These are phyloP conservation scores for Mycena kentingensis DNA, from an alignment of 768 basidiomycete genomes.

Conservation along the genomic window DNA sequence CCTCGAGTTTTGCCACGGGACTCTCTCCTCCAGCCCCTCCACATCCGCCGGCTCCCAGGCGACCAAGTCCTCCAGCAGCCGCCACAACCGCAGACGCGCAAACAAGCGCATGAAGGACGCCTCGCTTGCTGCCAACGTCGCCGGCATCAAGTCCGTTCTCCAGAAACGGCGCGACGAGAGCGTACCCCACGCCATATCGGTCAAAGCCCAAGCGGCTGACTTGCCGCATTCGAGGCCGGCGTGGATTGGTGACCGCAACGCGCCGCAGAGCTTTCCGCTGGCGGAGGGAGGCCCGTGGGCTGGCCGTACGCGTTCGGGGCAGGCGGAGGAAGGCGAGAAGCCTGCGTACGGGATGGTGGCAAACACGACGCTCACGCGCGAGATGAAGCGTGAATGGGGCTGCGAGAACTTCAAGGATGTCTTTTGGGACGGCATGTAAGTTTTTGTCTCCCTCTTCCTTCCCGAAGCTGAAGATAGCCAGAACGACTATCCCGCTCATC, in stretches of 20 bases:
- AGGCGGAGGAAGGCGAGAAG: too few relatives aligned
- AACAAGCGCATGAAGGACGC: too few relatives aligned
- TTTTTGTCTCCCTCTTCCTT: not conserved
- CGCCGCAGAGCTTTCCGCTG: not conserved
- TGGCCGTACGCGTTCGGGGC: not conserved
- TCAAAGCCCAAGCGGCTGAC: not conserved
- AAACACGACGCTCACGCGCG: not conserved
- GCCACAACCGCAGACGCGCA: too few relatives aligned
- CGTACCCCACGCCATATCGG: not conserved
- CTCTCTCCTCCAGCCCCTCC: too few relatives aligned
- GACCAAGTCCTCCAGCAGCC: too few relatives aligned
- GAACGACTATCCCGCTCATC: conserved; percentile 8
- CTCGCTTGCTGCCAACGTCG: too few relatives aligned
- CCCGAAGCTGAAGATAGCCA: not conserved
- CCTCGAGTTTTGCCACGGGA: too few relatives aligned
- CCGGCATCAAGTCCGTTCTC: not conserved
- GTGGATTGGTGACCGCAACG: conserved; percentile 7
- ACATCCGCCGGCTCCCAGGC: too few relatives aligned
- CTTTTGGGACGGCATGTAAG: conserved; percentile 7
- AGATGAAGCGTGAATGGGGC: not conserved
- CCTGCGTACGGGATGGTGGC: not conserved
- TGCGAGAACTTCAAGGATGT: conserved; percentile 2
- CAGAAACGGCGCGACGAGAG: not conserved
- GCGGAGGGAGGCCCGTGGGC: not conserved
- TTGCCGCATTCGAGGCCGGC: conserved; percentile 9